These are phyloP conservation scores for Fusarium udum DNA, from an alignment of 2,329 filamentous ascomycete species.

Conservation along the genomic window DNA sequence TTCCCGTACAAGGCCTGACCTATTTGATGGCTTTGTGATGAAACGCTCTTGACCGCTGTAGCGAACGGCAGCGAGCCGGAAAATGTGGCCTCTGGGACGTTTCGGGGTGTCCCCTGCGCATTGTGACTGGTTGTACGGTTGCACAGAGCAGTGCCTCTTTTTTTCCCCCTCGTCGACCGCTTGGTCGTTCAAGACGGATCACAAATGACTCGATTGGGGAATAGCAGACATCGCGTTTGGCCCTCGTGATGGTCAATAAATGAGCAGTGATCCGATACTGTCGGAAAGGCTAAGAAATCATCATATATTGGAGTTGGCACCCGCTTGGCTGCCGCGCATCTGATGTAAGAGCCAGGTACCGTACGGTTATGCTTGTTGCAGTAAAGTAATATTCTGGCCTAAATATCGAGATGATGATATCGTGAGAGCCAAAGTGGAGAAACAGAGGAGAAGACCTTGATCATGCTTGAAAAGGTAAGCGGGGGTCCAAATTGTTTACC, in stretches of 20 bases:
- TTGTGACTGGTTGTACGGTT: background rate
- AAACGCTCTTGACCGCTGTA: background rate
- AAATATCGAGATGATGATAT: background rate
- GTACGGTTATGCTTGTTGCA: background rate
- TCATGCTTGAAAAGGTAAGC: background rate
- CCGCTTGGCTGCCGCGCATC: background rate
- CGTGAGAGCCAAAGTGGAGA: background rate
- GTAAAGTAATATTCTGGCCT: background rate
- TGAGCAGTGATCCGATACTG: background rate
- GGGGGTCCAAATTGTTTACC: background rate
- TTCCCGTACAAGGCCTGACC: background rate
- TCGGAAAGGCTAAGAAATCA: background rate
- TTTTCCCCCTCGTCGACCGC: background rate
- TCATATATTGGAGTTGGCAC: background rate
- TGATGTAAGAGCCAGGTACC: background rate
- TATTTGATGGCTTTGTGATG: background rate
- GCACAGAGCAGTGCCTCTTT: background rate
- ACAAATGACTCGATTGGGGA: background rate
- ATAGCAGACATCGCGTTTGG: background rate
- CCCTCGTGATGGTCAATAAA: background rate
- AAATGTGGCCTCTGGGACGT: background rate
- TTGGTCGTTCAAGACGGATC: background rate
- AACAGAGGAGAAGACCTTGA: background rate
- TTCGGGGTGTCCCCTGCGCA: background rate
- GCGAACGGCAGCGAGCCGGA: background rate